Evolutionary conservation across 2,329 filamentous ascomycete species (phyloP).

Genomic region (Colletotrichum sp.): DNA sequence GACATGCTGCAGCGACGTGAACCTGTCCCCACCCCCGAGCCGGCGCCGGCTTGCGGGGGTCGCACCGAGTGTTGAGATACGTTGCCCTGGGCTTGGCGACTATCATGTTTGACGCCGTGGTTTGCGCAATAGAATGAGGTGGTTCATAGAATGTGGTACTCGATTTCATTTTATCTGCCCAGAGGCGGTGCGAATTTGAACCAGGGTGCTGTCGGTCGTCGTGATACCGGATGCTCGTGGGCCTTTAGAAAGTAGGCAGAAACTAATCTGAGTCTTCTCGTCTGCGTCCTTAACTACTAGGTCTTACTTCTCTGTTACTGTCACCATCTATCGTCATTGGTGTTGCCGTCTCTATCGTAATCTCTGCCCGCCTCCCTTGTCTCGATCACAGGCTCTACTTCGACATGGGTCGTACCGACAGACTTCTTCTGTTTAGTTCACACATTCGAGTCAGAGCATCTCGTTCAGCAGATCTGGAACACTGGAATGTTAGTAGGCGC

Average conservation of each 20-base stretch:
- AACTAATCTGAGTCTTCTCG: too few species aligned
- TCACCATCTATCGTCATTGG: background rate
- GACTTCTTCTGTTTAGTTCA: background rate
- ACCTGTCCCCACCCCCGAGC: too few species aligned
- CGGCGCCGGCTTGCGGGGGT: background rate
- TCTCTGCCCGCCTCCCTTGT: background rate
- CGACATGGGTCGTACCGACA: accelerated
- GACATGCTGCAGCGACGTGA: background rate
- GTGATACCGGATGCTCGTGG: too few species aligned
- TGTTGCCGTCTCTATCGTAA: accelerated
- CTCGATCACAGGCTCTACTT: background rate
- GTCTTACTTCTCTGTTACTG: too few species aligned
- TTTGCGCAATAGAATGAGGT: too few species aligned
- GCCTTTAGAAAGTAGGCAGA: too few species aligned
- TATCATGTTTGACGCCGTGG: too few species aligned
- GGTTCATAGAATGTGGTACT: too few species aligned
- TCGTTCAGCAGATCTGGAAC: background rate
- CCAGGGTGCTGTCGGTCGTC: too few species aligned
- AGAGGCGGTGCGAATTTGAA: too few species aligned
- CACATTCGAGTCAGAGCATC: background rate
- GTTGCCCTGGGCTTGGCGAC: background rate
- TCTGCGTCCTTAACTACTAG: too few species aligned
- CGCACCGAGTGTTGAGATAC: background rate
- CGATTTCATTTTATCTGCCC: too few species aligned
- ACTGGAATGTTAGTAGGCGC: background rate